A percentile compares a stretch with the other conserved stretches of the same genome.
phyloP scores from a whole-genome alignment of 1,139 yeast genomes.

The Diutina mesorugosa region DNA sequence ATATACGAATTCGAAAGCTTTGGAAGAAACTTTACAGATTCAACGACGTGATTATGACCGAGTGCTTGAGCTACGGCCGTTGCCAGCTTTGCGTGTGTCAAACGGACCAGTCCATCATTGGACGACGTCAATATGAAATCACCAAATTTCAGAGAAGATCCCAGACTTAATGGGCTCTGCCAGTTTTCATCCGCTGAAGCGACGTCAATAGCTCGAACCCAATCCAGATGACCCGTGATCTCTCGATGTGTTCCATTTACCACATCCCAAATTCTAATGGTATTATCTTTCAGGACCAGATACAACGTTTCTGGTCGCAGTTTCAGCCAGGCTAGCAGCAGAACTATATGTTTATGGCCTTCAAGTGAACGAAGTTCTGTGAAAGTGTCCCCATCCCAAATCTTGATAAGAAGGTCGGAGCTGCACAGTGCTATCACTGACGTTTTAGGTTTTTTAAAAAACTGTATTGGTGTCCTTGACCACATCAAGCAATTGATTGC shows the following conservation, averaged over 20 bases:
- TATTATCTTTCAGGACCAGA: slow-evolving; percentile 67
- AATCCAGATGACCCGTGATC: slow-evolving; percentile 72
- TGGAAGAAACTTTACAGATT: slow-evolving; percentile 62
- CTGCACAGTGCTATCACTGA: slow-evolving; percentile 48
- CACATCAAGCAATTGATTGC: slow-evolving; percentile 52
- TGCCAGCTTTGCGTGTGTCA: slow-evolving; percentile 52
- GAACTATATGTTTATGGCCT: slow-evolving; percentile 89
- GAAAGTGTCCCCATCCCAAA: slow-evolving; percentile 49
- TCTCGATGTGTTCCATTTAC: slow-evolving; percentile 48
- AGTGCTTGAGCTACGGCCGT: slow-evolving; percentile 55
- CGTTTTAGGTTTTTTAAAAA: slow-evolving; percentile 3
- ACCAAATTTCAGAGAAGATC: slow-evolving; percentile 14
- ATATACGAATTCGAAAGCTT: slow-evolving; percentile 30
- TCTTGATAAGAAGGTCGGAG: slow-evolving; percentile 58
- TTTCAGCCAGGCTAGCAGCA: slow-evolving; percentile 42
- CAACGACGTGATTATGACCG: slow-evolving; percentile 81
- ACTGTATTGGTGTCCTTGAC: slow-evolving; percentile 12
- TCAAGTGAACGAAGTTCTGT: slow-evolving; percentile 51
- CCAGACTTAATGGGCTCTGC: neutral
- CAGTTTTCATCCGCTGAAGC: slow-evolving; percentile 6
- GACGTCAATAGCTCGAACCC: slow-evolving; percentile 64
- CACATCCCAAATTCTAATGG: slow-evolving; percentile 70
- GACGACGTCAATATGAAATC: slow-evolving; percentile 66
- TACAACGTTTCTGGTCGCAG: slow-evolving; percentile 32
- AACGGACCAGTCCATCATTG: slow-evolving; percentile 64